Conservation (phyloP, 768 basidiomycete genomes). For the Trametes sanguinea region DNA sequence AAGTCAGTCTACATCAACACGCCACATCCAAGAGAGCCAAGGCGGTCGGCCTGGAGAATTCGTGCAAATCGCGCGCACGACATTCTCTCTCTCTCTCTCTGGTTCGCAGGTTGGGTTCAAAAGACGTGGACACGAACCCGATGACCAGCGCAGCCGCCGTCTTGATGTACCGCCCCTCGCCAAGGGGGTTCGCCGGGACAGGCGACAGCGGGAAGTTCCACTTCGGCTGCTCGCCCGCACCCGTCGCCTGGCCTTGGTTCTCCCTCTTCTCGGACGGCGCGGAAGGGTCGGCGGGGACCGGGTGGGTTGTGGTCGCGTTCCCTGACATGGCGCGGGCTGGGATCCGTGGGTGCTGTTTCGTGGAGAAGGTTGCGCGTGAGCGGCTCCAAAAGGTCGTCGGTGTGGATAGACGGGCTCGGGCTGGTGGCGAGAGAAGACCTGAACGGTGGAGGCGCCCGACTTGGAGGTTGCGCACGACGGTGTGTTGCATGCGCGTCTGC, state of each 20-base stretch:
- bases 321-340: neutral
- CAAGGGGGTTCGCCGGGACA: constrained; percentile 63
- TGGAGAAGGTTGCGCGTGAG: neutral
- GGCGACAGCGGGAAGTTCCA: constrained; percentile 54
- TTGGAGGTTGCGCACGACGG: neutral
- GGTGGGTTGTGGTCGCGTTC: neutral
- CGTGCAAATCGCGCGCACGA: too few species aligned
- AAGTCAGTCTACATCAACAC: neutral
- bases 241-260: neutral
- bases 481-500: neutral
- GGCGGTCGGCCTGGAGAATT: too few species aligned
- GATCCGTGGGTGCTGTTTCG: too few species aligned
- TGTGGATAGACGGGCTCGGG: neutral
- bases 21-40: neutral
- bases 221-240: constrained; percentile 13
- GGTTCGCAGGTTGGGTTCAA: neutral
- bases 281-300: neutral
- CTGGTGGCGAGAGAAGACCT: neutral
- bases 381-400: too few species aligned
- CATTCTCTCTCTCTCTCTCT: too few species aligned
- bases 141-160: constrained; percentile 78
- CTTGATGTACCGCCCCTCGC: constrained; percentile 69
- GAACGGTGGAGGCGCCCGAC: neutral
- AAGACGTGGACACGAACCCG: constrained; percentile 48
- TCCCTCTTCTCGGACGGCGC: neutral